A percentile compares a stretch with the other conserved stretches of the same genome.
Conservation (phyloP, 2,329 filamentous ascomycete genomes). For the Fusarium haematococcum region DNA sequence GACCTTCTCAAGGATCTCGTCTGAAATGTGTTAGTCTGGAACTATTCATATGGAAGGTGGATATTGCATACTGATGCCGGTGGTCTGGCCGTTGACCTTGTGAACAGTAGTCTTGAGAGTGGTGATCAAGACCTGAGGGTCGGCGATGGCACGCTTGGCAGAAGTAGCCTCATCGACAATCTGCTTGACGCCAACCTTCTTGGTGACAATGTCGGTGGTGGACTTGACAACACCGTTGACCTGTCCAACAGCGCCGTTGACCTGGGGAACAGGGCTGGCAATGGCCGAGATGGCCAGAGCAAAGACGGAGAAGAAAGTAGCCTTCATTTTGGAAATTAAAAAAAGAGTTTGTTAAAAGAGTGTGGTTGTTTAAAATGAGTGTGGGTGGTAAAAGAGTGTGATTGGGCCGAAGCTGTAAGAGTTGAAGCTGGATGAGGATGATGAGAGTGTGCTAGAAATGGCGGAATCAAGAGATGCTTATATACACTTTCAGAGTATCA, state of each 20-base stretch:
- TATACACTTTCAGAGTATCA: not conserved
- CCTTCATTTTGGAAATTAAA: slow-evolving; percentile 40
- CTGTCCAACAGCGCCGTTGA: slow-evolving; percentile 10
- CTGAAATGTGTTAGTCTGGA: slow-evolving; percentile 1
- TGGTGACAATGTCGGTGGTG: not conserved
- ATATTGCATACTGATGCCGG: slow-evolving; percentile 7
- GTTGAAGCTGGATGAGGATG: slow-evolving; percentile 16
- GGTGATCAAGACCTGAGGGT: slow-evolving; percentile 5
- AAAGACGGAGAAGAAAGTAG: slow-evolving; percentile 40
- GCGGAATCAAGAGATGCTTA: slow-evolving; percentile 4
- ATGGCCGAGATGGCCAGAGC: slow-evolving; percentile 37
- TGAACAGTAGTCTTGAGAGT: slow-evolving; percentile 5
- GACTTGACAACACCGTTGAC: slow-evolving; percentile 1
- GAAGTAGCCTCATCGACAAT: not conserved
- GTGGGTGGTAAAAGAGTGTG: slow-evolving; percentile 2
- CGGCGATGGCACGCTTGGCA: slow-evolving; percentile 1
- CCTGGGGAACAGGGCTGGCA: slow-evolving; percentile 32
- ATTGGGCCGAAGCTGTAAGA: not conserved
- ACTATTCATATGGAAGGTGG: not conserved
- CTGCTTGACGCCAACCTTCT: slow-evolving; percentile 4
- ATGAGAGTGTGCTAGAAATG: not conserved
- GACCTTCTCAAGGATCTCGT: slow-evolving; percentile 36
- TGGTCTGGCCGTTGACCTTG: slow-evolving; percentile 19
- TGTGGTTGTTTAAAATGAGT: not conserved
- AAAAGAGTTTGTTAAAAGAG: not conserved